Evolutionary conservation across 73 alveolate species (phyloP), one percentile per base, ranked within the genome.

Genomic region (Paraurostyla sp.): DNA sequence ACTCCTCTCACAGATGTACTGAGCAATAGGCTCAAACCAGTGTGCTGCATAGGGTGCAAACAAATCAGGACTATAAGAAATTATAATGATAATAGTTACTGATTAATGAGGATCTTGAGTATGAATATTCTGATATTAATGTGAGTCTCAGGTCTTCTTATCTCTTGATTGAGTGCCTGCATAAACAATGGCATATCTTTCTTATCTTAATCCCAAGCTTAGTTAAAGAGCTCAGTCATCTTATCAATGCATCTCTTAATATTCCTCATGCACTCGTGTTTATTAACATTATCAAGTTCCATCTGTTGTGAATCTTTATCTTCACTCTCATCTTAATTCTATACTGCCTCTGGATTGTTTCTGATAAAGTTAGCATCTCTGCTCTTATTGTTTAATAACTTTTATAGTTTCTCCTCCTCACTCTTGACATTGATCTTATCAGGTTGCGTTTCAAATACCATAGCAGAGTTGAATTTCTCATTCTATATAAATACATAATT

Each of bases 121-220:
- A 98, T 87, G 92, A 98, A 98, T 33, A 97, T 92, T 76, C 90
- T 94, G 63, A 94, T 91, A 48, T 96, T 81, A 35, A 95, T 58
- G 41, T 94, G 90, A 76, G 83, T 59, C 60, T 76, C 91, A 65
- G 90, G 94, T 62, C 95, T 92, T 52, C 83, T 87, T 68, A 97
- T 95, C 91, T 96, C 99, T 51, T 87, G 76, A 25, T 93, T 71
- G 40, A 98, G 83, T 50, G 85, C 83, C 71, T 98, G 97, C 97
- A 98, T 95, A 94, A 97, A 98, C 43, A 91, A 85, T 22, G 99
- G 99, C 99, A 98, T 96, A 36, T 90, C 84, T 51, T 43, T 80
- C 29, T 29, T 51, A 18, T 78, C 80, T n/a, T 41, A 0, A 32
- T 91, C 96, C 94, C 94, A 88, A 42, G 93, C 78, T n/a, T 60